These are phyloP conservation scores for Xylariomycetidae sp. DNA, from an alignment of 2,329 filamentous ascomycete species.

Conservation along the genomic window DNA sequence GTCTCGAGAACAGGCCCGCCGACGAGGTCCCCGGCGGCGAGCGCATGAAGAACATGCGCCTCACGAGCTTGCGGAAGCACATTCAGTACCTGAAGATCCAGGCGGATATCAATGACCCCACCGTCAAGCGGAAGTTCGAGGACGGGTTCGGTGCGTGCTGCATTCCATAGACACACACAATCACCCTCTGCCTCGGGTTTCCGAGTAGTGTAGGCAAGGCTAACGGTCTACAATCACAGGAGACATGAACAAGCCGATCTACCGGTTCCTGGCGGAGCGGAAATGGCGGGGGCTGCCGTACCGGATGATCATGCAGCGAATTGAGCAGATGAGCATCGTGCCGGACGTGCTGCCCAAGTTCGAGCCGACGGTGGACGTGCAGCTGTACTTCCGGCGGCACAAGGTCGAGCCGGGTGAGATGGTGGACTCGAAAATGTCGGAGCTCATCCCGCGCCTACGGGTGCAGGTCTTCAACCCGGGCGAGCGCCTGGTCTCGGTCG, in stretches of 20 bases:
- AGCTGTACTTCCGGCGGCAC: slow-evolving; percentile 69
- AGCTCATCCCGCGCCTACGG: slow-evolving; percentile 66
- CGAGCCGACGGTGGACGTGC: slow-evolving; percentile 71
- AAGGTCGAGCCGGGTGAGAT: slow-evolving; percentile 71
- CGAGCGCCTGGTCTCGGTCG: slow-evolving; percentile 75
- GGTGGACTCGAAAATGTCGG: slow-evolving; percentile 68
- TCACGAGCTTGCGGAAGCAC: slow-evolving; percentile 65
- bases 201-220: neutral
- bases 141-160: slow-evolving; percentile 69
- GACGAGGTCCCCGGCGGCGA: slow-evolving; percentile 56
- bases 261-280: slow-evolving; percentile 77
- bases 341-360: slow-evolving; percentile 82
- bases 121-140: slow-evolving; percentile 90
- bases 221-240: slow-evolving; percentile 44
- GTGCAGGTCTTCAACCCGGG: slow-evolving; percentile 83
- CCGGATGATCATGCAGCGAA: slow-evolving; percentile 74
- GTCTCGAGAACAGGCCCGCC: slow-evolving; percentile 53
- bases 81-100: slow-evolving; percentile 78
- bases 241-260: slow-evolving; percentile 95
- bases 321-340: slow-evolving; percentile 78
- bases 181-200: neutral
- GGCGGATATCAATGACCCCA: slow-evolving; percentile 90
- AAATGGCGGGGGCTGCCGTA: slow-evolving; percentile 85
- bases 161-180: neutral
- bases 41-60: slow-evolving; percentile 55